phyloP scores from a whole-genome alignment of 139 green algal genomes.

The Dunaliella primolecta region DNA sequence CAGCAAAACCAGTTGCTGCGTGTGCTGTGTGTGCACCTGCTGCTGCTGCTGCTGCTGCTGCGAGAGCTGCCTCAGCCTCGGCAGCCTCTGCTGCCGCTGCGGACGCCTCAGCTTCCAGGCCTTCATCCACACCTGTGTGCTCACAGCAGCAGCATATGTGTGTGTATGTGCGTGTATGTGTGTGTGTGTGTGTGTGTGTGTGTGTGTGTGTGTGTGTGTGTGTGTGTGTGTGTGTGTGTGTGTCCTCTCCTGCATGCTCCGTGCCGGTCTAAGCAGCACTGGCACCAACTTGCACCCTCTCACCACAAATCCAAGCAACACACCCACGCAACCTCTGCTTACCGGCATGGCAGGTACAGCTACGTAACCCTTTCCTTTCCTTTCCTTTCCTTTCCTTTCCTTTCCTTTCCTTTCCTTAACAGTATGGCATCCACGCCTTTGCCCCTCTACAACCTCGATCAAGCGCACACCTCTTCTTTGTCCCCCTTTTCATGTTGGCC shows the following conservation, averaged over 20 bases:
- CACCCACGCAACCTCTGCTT: not conserved
- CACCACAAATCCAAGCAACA: not conserved
- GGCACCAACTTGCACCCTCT: not conserved
- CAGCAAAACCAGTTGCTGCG: not conserved
- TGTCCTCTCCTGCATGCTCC: not conserved
- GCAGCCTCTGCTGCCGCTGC: not conserved
- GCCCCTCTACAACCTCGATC: no score
- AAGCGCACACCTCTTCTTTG: no score
- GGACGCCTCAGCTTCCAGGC: not conserved
- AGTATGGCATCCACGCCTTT: no score
- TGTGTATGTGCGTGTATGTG: not conserved
- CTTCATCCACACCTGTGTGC: not conserved
- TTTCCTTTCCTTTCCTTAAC: no score
- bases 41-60: not conserved
- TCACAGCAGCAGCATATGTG: not conserved
- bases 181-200: slow-evolving; percentile 13
- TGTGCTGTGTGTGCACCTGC: not conserved
- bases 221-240: not conserved
- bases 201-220: slow-evolving; percentile 12
- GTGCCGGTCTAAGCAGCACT: not conserved
- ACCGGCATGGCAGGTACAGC: not conserved
- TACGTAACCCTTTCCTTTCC: not conserved
- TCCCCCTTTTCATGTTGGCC: no score
- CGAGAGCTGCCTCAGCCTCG: not conserved
- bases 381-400: not conserved